These are phyloP conservation scores for Priceomyces haplophilus DNA, from an alignment of 805 yeast genomes.

Conservation along the genomic window DNA sequence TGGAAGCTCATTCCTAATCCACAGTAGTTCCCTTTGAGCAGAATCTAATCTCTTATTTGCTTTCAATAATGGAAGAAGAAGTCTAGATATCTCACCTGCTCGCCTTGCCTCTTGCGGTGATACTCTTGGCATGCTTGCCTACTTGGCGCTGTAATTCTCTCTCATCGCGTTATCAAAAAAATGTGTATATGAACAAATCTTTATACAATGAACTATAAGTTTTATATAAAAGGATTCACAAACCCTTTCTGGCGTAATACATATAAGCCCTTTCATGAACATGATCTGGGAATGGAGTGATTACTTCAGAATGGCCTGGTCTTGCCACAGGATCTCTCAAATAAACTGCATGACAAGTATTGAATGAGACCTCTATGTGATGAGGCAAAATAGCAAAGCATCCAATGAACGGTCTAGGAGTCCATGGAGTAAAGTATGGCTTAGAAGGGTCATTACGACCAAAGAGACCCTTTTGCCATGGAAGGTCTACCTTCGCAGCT, in stretches of 20 bases:
- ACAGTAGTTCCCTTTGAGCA: conserved; percentile 57
- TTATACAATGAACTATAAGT: conserved; percentile 1
- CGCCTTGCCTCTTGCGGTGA: conserved; percentile 24
- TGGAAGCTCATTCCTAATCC: conserved; percentile 64
- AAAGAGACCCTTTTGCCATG: conserved; percentile 76
- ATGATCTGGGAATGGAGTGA: conserved; percentile 78
- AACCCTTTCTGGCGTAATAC: conserved; percentile 81
- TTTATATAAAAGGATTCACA: conserved; percentile 20
- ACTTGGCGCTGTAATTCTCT: background rate
- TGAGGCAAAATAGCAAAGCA: conserved; percentile 91
- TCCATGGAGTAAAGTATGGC: conserved; percentile 95
- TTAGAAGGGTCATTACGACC: conserved; percentile 78
- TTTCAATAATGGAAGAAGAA: conserved; percentile 32
- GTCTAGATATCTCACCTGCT: conserved; percentile 24
- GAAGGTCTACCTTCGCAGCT: conserved; percentile 52
- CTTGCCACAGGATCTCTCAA: conserved; percentile 95
- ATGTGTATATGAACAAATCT: background rate
- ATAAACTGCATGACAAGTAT: conserved; percentile 94
- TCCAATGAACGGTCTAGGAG: conserved; percentile 88
- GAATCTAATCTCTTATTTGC: conserved; percentile 28
- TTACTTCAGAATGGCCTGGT: conserved; percentile 95
- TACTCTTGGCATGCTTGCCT: conserved; percentile 28
- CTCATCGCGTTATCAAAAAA: background rate
- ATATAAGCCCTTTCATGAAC: conserved; percentile 92
- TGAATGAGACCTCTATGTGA: conserved; percentile 85